These are phyloP conservation scores for Phytophthora pisi DNA, from an alignment of 352 stramenopile species.

Conservation along the genomic window DNA sequence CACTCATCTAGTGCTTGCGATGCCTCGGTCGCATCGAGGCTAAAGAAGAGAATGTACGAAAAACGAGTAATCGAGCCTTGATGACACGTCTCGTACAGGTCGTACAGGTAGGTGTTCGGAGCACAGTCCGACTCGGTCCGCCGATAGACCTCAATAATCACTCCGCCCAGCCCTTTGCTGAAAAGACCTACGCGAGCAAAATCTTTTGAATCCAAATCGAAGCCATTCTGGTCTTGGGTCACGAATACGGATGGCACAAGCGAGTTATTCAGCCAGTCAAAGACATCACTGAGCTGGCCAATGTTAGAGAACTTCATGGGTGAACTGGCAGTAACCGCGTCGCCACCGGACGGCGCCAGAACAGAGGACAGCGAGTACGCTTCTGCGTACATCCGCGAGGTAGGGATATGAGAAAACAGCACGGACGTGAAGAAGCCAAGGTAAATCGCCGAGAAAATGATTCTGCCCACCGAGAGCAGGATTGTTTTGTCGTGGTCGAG, in stretches of 20 bases:
- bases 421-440: slow-evolving; percentile 47
- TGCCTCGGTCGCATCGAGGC: slow-evolving; percentile 32
- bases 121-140: too few species aligned
- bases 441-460: slow-evolving; percentile 41
- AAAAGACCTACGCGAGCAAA: slow-evolving; percentile 26
- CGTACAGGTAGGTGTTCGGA: slow-evolving; percentile 4
- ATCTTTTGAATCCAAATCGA: slow-evolving; percentile 29
- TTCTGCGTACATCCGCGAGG: slow-evolving; percentile 36
- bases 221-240: slow-evolving; percentile 50
- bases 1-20: slow-evolving; percentile 20
- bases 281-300: slow-evolving; percentile 39
- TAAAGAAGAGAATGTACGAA: slow-evolving; percentile 32
- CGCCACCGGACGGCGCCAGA: slow-evolving; percentile 40
- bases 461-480: slow-evolving; percentile 33
- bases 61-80: too few species aligned
- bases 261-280: slow-evolving; percentile 45
- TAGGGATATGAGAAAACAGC: slow-evolving; percentile 51
- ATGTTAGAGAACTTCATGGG: slow-evolving; percentile 59
- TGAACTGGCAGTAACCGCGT: slow-evolving; percentile 45
- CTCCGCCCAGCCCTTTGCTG: slow-evolving; percentile 44
- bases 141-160: slow-evolving; percentile 29
- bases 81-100: neutral
- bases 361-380: slow-evolving; percentile 33
- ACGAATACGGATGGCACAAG: slow-evolving; percentile 50
- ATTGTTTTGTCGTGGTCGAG: slow-evolving; percentile 44